phyloP scores from a whole-genome alignment of 805 yeast genomes.

The Barnettozyma wickerhamii region DNA sequence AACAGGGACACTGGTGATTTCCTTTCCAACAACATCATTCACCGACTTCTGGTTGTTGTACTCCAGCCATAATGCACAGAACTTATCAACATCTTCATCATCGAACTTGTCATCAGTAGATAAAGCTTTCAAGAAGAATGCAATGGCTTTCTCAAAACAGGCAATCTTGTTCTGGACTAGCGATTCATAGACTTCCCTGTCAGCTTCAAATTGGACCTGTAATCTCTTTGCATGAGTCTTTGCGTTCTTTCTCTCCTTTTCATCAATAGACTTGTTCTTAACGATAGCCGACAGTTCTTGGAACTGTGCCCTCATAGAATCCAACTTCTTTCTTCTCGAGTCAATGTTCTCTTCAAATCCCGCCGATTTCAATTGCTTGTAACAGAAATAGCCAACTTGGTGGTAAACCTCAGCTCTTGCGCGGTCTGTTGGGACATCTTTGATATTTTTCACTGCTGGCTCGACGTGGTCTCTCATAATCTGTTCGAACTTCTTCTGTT shows the following conservation, averaged over 20 bases:
- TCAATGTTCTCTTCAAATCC: constrained; percentile 40
- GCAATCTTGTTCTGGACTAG: constrained; percentile 34
- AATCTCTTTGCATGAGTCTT: constrained; percentile 47
- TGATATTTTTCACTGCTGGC: constrained; percentile 21
- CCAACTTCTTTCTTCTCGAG: constrained; percentile 36
- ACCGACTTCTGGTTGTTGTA: constrained; percentile 42
- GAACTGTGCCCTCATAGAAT: constrained; percentile 42
- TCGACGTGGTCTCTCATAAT: constrained; percentile 56
- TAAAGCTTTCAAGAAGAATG: constrained; percentile 56
- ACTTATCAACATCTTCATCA: constrained; percentile 63
- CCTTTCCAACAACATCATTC: constrained; percentile 36
- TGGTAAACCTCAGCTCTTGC: constrained; percentile 46
- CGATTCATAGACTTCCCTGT: constrained; percentile 39
- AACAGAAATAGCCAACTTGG: constrained; percentile 70
- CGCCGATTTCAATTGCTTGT: constrained; percentile 49
- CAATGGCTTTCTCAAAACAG: constrained; percentile 51
- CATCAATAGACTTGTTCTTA: constrained; percentile 35
- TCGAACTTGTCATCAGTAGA: constrained; percentile 37
- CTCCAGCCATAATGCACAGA: constrained; percentile 82
- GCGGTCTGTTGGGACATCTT: constrained; percentile 15
- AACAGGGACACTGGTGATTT: constrained; percentile 44
- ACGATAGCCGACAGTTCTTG: constrained; percentile 43
- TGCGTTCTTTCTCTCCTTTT: constrained; percentile 48
- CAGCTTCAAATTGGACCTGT: constrained; percentile 44
- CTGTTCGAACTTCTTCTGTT: constrained; percentile 57